These are phyloP conservation scores for Lactarius pseudohatsudake DNA, from an alignment of 768 basidiomycete genomes.

Conservation along the genomic window DNA sequence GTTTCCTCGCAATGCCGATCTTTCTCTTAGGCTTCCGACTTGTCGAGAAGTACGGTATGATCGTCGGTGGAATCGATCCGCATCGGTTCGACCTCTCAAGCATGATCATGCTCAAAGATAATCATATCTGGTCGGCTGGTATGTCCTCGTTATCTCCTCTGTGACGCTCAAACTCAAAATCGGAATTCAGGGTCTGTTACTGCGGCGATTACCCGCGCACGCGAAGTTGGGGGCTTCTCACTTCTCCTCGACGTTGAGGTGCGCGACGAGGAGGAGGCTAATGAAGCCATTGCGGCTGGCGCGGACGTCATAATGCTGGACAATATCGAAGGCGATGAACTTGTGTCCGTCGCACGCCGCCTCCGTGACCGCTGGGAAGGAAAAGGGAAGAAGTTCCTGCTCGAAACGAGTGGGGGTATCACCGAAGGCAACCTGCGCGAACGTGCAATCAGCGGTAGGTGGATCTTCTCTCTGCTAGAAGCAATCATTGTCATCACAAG, in stretches of 20 bases:
- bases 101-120: slow-evolving; percentile 99
- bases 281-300: slow-evolving; percentile 96
- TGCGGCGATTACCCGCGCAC: slow-evolving; percentile 80
- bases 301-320: slow-evolving; percentile 96
- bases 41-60: slow-evolving; percentile 98
- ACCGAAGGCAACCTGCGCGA: slow-evolving; percentile 83
- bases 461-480: neutral
- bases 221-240: slow-evolving; percentile 87
- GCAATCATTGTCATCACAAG: neutral
- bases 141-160: slow-evolving; percentile 27
- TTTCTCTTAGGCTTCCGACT: slow-evolving; percentile 72
- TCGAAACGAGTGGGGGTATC: slow-evolving; percentile 95
- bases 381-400: slow-evolving; percentile 70
- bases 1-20: neutral
- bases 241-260: slow-evolving; percentile 94
- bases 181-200: slow-evolving; percentile 76
- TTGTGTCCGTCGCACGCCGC: slow-evolving; percentile 63
- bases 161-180: neutral
- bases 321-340: slow-evolving; percentile 78
- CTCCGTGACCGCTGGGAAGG: slow-evolving; percentile 80
- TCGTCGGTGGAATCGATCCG: slow-evolving; percentile 93
- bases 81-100: slow-evolving; percentile 96
- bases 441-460: slow-evolving; percentile 78
- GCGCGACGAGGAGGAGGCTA: slow-evolving; percentile 81
- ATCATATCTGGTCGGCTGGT: slow-evolving; percentile 98